Evolutionary conservation across 1,139 yeast genomes (phyloP), one percentile per base, ranked within the genome.

Genomic region (Kurtzmaniella natalensis): DNA sequence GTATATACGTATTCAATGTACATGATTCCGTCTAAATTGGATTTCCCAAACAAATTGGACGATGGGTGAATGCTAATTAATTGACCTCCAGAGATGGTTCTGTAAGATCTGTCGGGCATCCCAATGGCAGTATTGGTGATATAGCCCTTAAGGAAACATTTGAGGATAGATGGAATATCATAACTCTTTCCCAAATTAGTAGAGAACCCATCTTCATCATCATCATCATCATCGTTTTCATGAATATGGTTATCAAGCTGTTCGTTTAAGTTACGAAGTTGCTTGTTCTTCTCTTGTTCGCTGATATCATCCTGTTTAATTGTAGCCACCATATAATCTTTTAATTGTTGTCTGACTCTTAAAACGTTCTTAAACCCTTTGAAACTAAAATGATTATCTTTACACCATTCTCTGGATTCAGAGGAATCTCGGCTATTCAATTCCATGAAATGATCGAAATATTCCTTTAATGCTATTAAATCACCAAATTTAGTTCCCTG

Each of bases 1-100:
- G 98, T 94, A 55, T 73, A 92, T 7, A 94, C 96, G 53, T 86
- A 88, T 57, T 94, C 98, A 35, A 88, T 81, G 63, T 87, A 94
- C 92, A 94, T 81, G 37, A 92, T 81, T 3, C 94, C 96, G 45
- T 89, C 95, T 31, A 78, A 67, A 45, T 78, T 76, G n/a, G 59
- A 44, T 45, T 76, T 75, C 9, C 96, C 96, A 59, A 89, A 94
- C 31, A 94, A 63, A 54, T 86, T 66, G 1, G 96, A 86, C 0
- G 96, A 85, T 0, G 98, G 98, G 54, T 94, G 99, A 13, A 94
- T 78, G 38, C 94, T 78, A 30, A 94, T 78, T 20, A 83, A 64
- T 48, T 82, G 88, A 15, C 95, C 95, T 6, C 82, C 77, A 18
- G 80, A 64, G 10, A 88, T 81, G 0, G 97, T 88, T 51, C 94